These are phyloP conservation scores for Aspergillus cejpii DNA, from an alignment of 2,329 filamentous ascomycete genomes.

Conservation along the genomic window DNA sequence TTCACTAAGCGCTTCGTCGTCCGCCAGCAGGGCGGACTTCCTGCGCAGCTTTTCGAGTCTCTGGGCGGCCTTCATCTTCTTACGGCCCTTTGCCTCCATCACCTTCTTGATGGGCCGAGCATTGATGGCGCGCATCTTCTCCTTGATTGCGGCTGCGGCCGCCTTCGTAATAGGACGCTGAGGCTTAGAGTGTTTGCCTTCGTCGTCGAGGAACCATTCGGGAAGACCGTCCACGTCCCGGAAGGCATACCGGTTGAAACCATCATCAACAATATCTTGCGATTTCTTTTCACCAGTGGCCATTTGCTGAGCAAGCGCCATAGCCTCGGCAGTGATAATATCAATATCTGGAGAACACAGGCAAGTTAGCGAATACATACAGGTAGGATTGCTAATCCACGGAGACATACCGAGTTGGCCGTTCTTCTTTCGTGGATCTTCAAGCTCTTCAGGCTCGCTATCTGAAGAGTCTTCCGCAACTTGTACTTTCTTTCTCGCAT, in stretches of 20 bases:
- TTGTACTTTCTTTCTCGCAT: constrained; percentile 21
- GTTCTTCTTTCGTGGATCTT: constrained; percentile 39
- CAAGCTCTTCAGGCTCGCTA: constrained; percentile 29
- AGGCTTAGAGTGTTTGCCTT: constrained; percentile 70
- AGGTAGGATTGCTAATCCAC: constrained; percentile 17
- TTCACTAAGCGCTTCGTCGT: constrained; percentile 88
- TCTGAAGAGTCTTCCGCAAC: constrained; percentile 30
- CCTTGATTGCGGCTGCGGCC: constrained; percentile 84
- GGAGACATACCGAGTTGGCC: constrained; percentile 39
- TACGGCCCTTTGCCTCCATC: constrained; percentile 87
- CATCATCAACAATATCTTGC: constrained; percentile 76
- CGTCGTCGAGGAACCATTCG: constrained; percentile 97
- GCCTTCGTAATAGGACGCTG: constrained; percentile 89
- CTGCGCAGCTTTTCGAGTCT: constrained; percentile 89
- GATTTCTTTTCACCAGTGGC: constrained; percentile 77
- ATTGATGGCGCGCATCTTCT: constrained; percentile 87
- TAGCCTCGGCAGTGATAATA: constrained; percentile 98
- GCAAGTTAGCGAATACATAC: constrained; percentile 15
- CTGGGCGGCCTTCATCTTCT: constrained; percentile 93
- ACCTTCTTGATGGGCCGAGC: constrained; percentile 99
- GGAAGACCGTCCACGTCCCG: constrained; percentile 86
- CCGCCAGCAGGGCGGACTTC: constrained; percentile 84
- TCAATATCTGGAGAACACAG: constrained; percentile 63
- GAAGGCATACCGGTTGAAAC: constrained; percentile 88
- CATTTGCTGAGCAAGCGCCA: constrained; percentile 90